A percentile compares a stretch with the other conserved stretches of the same genome.
Conservation (phyloP, 148 eudicot species). For the Silene conica region DNA sequence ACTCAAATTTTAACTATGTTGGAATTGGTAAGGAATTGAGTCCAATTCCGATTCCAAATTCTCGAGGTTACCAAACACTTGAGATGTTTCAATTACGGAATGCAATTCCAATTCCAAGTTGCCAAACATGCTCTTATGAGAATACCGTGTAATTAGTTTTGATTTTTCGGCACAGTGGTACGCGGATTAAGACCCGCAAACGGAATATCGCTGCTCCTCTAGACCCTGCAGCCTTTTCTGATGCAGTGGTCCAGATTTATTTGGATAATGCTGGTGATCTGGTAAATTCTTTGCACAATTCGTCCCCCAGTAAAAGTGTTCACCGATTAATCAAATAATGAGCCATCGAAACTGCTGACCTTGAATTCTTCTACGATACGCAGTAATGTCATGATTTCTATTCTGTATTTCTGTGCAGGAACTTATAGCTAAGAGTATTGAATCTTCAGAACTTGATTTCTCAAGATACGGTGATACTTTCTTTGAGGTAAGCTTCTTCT, state of each 20-base stretch:
- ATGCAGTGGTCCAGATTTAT: slow-evolving; percentile 99
- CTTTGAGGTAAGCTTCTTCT: slow-evolving; percentile 64
- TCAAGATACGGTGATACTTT: slow-evolving; percentile 98
- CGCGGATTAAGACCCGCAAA: slow-evolving; percentile 99
- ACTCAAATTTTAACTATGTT: no score
- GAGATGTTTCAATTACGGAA: no score
- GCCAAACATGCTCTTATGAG: no score
- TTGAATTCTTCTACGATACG: neutral
- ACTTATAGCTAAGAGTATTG: slow-evolving; percentile 84
- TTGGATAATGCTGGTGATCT: slow-evolving; percentile 99
- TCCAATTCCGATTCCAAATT: no score
- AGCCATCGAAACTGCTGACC: neutral
- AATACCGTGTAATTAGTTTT: neutral
- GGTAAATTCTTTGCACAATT: slow-evolving; percentile 33
- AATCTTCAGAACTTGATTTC: slow-evolving; percentile 92
- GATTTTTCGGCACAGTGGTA: slow-evolving; percentile 55
- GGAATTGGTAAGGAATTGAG: no score
- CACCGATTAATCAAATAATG: neutral
- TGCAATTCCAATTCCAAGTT: no score
- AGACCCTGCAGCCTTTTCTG: slow-evolving; percentile 99
- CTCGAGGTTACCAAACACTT: no score
- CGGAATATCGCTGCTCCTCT: slow-evolving; percentile 99
- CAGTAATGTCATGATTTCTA: neutral
- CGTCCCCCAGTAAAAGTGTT: no score
- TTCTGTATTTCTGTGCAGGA: slow-evolving; percentile 44